These are phyloP conservation scores for Murraya koenigii DNA, from an alignment of 345 rosid species.

Conservation along the genomic window DNA sequence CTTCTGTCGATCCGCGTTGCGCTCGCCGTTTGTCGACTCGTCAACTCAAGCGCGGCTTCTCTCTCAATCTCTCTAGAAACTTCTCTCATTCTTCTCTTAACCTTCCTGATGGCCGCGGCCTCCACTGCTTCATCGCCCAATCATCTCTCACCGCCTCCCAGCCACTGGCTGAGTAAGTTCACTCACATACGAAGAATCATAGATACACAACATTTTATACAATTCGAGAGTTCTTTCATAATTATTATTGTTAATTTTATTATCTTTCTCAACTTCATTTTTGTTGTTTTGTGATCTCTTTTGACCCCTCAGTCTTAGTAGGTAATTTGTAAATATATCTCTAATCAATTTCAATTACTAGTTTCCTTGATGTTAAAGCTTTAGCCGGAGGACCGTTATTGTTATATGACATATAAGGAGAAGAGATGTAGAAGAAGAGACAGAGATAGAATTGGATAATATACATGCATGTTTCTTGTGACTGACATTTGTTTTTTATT, in stretches of 20 bases:
- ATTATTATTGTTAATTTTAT: not conserved
- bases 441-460: not conserved
- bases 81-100: slow-evolving; percentile 44
- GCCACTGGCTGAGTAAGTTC: slow-evolving; percentile 59
- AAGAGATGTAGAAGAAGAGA: too few relatives aligned
- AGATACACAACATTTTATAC: not conserved
- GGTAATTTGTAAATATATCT: not conserved
- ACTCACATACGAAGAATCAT: not conserved
- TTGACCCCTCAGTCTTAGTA: not conserved
- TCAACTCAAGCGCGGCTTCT: slow-evolving; percentile 23
- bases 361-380: not conserved
- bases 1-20: slow-evolving; percentile 19
- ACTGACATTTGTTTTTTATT: not conserved
- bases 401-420: not conserved
- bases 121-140: slow-evolving; percentile 58
- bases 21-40: slow-evolving; percentile 15
- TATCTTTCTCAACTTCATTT: not conserved
- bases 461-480: not conserved
- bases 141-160: slow-evolving; percentile 48
- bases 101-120: slow-evolving; percentile 41
- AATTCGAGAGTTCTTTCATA: not conserved
- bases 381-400: not conserved
- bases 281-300: not conserved
- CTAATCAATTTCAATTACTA: not conserved
- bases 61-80: slow-evolving; percentile 40